Conservation (phyloP, 192 early-diverging fungal species). For the Kappamyces sp. region DNA sequence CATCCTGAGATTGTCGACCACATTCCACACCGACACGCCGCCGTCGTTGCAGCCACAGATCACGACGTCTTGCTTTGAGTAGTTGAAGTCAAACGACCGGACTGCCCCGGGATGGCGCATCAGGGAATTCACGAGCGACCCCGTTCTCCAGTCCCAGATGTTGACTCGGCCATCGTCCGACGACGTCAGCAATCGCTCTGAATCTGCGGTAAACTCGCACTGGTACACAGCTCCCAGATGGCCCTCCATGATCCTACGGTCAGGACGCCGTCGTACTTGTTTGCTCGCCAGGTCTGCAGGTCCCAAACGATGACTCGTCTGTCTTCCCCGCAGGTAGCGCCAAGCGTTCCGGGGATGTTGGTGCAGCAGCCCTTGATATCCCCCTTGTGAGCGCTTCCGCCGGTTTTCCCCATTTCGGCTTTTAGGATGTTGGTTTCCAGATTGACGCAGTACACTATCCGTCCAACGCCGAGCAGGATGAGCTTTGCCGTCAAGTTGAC, state of each 20-base stretch:
- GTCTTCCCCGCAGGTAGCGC: conserved; percentile 40
- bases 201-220: conserved; percentile 37
- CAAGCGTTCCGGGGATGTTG: conserved; percentile 22
- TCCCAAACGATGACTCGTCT: conserved; percentile 49
- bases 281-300: conserved; percentile 26
- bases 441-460: conserved; percentile 34
- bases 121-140: conserved; percentile 29
- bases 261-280: conserved; percentile 27
- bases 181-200: conserved; percentile 33
- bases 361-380: conserved; percentile 36
- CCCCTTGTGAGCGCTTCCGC: conserved; percentile 43
- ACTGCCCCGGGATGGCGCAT: conserved; percentile 45
- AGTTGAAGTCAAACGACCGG: conserved; percentile 35
- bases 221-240: conserved; percentile 45
- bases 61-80: conserved; percentile 31
- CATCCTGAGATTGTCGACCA: conserved; percentile 17
- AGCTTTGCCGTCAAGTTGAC: conserved; percentile 19
- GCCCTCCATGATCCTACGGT: conserved; percentile 40
- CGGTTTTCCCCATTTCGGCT: conserved; percentile 37
- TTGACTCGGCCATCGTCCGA: conserved; percentile 47
- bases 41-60: conserved; percentile 46
- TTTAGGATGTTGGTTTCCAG: conserved; percentile 19
- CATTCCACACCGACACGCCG: conserved; percentile 40
- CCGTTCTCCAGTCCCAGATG: conserved; percentile 52
- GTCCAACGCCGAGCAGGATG: conserved; percentile 30